These are phyloP conservation scores for Agapanthus africanus DNA, from an alignment of 106 monocot species.

Conservation along the genomic window DNA sequence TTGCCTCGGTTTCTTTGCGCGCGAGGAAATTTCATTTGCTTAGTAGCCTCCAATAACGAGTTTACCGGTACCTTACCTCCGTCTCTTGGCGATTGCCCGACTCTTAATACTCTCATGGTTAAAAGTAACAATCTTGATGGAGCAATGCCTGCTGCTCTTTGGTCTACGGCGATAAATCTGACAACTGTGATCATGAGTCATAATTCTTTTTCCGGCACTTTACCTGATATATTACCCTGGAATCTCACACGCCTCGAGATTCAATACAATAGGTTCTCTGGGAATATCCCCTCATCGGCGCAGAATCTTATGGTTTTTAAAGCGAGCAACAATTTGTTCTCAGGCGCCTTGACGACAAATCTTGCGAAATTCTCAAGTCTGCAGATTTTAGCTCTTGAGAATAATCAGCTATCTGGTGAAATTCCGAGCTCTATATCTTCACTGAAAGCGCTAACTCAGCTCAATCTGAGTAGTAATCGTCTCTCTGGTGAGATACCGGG, in stretches of 20 bases:
- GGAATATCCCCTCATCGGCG: slow-evolving; percentile 40
- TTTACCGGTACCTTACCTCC: slow-evolving; percentile 50
- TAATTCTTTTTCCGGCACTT: slow-evolving; percentile 48
- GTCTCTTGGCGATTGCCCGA: slow-evolving; percentile 35
- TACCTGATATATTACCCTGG: slow-evolving; percentile 47
- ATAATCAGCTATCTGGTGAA: slow-evolving; percentile 49
- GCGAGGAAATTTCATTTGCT: not conserved
- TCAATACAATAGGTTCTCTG: slow-evolving; percentile 46
- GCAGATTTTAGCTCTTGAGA: slow-evolving; percentile 25
- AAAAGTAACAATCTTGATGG: slow-evolving; percentile 47
- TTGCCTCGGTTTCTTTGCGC: slow-evolving; percentile 42
- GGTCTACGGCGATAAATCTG: slow-evolving; percentile 31
- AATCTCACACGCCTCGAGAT: slow-evolving; percentile 41
- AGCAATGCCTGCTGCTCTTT: slow-evolving; percentile 40
- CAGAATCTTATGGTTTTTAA: slow-evolving; percentile 24
- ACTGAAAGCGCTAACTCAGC: slow-evolving; percentile 21
- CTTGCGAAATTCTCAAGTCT: slow-evolving; percentile 28
- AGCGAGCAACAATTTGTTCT: slow-evolving; percentile 49
- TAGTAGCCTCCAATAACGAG: slow-evolving; percentile 41
- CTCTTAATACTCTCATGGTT: slow-evolving; percentile 33
- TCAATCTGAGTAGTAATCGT: slow-evolving; percentile 58
- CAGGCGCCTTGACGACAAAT: slow-evolving; percentile 35
- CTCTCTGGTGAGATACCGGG: slow-evolving; percentile 56
- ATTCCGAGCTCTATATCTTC: slow-evolving; percentile 32
- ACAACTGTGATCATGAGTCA: slow-evolving; percentile 18